These are phyloP conservation scores for Pythium plurisporium DNA, from an alignment of 352 stramenopile species.

Conservation along the genomic window DNA sequence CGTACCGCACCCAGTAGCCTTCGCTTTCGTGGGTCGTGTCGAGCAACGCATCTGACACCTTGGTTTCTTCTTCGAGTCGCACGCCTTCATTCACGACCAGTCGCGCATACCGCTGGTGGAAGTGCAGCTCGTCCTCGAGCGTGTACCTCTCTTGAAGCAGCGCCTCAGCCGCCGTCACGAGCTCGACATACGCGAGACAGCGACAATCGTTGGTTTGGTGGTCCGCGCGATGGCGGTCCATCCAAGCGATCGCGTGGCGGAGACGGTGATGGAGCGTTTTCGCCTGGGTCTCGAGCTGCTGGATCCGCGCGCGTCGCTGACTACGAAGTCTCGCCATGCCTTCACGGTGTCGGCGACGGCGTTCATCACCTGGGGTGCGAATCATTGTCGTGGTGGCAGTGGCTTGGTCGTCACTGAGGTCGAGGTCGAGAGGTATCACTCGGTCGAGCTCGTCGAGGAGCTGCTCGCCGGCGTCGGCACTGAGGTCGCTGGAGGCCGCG, in stretches of 20 bases:
- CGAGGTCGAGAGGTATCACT: not conserved
- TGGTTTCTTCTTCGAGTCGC: not conserved
- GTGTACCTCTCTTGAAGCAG: not conserved
- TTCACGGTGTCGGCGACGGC: conserved; percentile 1
- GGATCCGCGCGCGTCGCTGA: not conserved
- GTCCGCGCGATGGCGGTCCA: not conserved
- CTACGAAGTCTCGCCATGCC: not conserved
- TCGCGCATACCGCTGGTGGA: not conserved
- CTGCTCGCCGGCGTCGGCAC: not conserved
- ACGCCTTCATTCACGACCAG: not conserved
- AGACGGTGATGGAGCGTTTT: not conserved
- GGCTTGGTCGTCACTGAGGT: not conserved
- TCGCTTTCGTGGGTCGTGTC: not conserved
- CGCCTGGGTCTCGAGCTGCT: not conserved
- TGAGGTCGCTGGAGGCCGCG: not conserved
- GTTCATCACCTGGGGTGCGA: not conserved
- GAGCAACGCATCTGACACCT: not conserved
- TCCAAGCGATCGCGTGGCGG: not conserved
- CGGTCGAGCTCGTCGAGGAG: not conserved
- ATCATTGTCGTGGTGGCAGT: not conserved
- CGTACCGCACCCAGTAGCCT: not conserved
- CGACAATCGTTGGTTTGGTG: conserved; percentile 1
- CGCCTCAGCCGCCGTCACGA: not conserved
- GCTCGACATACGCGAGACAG: conserved; percentile 1
- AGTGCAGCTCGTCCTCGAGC: conserved; percentile 1